phyloP scores from a whole-genome alignment of 345 rosid species.

The Citrus cavaleriei region DNA sequence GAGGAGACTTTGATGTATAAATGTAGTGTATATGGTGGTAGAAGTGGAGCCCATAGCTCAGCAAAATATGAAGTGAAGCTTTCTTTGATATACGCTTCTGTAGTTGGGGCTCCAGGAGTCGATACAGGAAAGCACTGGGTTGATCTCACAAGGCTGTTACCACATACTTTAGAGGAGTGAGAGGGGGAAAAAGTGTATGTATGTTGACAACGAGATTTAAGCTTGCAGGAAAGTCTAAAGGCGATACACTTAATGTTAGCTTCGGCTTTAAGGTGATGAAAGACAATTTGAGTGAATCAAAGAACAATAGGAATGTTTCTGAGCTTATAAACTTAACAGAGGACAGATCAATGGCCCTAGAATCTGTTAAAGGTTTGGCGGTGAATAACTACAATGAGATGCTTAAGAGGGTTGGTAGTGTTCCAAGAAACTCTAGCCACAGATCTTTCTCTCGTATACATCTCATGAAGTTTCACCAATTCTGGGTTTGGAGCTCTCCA shows the following conservation, averaged over 20 bases:
- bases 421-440: conserved; percentile 36
- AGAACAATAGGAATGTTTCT: conserved; percentile 25
- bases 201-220: conserved; percentile 75
- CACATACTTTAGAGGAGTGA: conserved; percentile 66
- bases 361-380: conserved; percentile 11
- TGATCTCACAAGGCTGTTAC: conserved; percentile 76
- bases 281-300: conserved; percentile 27
- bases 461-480: conserved; percentile 37
- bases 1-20: conserved; percentile 61
- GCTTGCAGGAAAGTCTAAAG: conserved; percentile 56
- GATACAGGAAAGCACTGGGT: conserved; percentile 67
- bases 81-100: conserved; percentile 45
- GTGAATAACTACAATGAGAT: conserved; percentile 19
- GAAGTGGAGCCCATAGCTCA: conserved; percentile 47
- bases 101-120: conserved; percentile 37
- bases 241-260: conserved; percentile 67
- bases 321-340: conserved; percentile 27
- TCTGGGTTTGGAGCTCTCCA: conserved; percentile 55
- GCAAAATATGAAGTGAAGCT: conserved; percentile 63
- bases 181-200: conserved; percentile 49
- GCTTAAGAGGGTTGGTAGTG: conserved; percentile 47
- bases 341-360: conserved; percentile 13
- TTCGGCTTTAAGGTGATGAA: conserved; percentile 49
- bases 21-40: conserved; percentile 59
- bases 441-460: conserved; percentile 20